Conservation (phyloP, 345 rosid genomes). For the Hibiscus mutabilis region DNA sequence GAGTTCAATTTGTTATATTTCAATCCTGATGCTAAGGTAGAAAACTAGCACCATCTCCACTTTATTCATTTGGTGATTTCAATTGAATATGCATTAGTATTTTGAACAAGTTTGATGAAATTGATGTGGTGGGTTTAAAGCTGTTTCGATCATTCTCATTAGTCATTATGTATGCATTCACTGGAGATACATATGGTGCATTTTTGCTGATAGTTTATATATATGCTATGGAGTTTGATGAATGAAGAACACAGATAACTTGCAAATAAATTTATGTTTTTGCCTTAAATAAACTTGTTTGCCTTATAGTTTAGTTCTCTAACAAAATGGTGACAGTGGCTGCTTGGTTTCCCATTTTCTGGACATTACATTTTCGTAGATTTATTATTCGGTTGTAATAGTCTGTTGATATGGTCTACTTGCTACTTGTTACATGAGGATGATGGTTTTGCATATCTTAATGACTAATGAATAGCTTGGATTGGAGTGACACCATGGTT, state of each 20-base stretch:
- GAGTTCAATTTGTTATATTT: slow-evolving; percentile 69
- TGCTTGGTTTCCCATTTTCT: too few relatives aligned
- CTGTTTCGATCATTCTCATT: background rate
- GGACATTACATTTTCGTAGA: background rate
- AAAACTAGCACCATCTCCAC: slow-evolving; percentile 9
- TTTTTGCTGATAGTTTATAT: too few relatives aligned
- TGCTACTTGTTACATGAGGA: background rate
- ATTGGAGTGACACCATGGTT: background rate
- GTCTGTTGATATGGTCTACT: background rate
- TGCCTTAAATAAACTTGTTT: background rate
- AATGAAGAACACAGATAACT: too few relatives aligned
- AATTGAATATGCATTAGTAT: background rate
- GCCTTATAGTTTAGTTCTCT: background rate
- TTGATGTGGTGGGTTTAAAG: background rate
- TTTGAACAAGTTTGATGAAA: background rate
- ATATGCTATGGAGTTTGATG: background rate
- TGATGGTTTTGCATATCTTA: too few relatives aligned
- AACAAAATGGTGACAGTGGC: background rate
- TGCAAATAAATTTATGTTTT: background rate
- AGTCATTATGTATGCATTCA: background rate
- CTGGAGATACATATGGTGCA: background rate
- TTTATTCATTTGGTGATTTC: background rate
- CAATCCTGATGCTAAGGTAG: slow-evolving; percentile 82
- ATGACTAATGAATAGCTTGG: background rate
- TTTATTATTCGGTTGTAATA: background rate